Base-by-base conservation (phyloP, 1,139 yeast species). In the Pichia sp. region DNA sequence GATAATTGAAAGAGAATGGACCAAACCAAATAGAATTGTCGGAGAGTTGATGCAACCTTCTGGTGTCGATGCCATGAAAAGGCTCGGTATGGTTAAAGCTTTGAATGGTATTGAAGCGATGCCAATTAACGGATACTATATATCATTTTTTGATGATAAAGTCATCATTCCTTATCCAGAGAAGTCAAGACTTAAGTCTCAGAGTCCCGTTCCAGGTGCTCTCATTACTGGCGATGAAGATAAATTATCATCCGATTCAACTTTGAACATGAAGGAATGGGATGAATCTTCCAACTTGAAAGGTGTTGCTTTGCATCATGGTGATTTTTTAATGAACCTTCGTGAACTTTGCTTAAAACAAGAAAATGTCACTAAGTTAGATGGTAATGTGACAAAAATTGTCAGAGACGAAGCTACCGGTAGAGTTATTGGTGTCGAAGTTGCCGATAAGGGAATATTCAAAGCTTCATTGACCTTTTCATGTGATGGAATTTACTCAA, bases 1-100 rank as follows among this genome's bases (percentile, higher is more conserved):
- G 46, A 77, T 84, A 37, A 68, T 82, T 31, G 99, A 92, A 64
- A 75, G 97, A 53, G 96, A 87, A 61, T 84, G 96, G 85, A 64
- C 77, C 29, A 85, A 79, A 62, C 98, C 98, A 1, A 97, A 92
- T 64, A 75, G 98, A 55, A 92, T 92, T 48, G 98, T 92, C 36
- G 99, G 99, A 38, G 99, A 92, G 64, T 73, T 92, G 57, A 73
- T 92, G 73, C 99, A 92, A 64, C 99, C 99, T 4, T 92, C 88
- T 29, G 98, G 98, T 11, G 69, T 90, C 35, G 77, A 83, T 59
- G 94, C 96, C 1, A 70, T 92, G 49, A 71, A 74, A 53, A 81
- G 85, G 53, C 69, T 92, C 33, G 97, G 97, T 4, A 79, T 92
- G 85, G 75, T 75, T 29, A 77, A 79, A 52, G 81, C 95, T 2